phyloP scores from a whole-genome alignment of 495 filamentous ascomycete genomes.

The Penicillium antarcticum region DNA sequence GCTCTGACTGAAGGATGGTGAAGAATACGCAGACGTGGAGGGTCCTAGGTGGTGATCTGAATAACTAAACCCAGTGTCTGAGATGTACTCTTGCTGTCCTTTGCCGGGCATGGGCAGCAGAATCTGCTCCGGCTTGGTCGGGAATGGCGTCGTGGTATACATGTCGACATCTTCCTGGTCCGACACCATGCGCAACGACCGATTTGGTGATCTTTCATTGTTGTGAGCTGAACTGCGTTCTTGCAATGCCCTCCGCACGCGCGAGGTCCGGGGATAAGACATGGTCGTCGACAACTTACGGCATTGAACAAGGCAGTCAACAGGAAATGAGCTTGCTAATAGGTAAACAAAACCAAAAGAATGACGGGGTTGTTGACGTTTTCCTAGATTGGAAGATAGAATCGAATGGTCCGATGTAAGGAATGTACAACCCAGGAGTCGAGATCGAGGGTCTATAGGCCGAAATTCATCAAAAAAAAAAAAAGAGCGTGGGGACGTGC shows the following conservation, averaged over 20 bases:
- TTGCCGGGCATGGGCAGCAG: slow-evolving; percentile 45
- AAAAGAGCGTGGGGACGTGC: slow-evolving; percentile 22
- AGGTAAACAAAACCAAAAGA: slow-evolving; percentile 11
- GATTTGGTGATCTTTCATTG: slow-evolving; percentile 39
- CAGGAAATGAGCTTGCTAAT: background rate
- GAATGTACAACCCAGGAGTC: slow-evolving; percentile 31
- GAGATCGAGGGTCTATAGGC: slow-evolving; percentile 7
- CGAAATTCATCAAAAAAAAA: slow-evolving; percentile 12
- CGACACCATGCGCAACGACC: slow-evolving; percentile 34
- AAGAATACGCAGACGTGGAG: slow-evolving; percentile 23
- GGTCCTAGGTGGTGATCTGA: slow-evolving; percentile 10
- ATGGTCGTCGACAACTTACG: slow-evolving; percentile 30
- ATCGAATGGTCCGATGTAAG: slow-evolving; percentile 15
- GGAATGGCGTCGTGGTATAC: slow-evolving; percentile 46
- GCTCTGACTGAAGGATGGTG: slow-evolving; percentile 27
- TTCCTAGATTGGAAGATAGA: slow-evolving; percentile 17
- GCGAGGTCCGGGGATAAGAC: slow-evolving; percentile 32
- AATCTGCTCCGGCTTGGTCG: slow-evolving; percentile 52
- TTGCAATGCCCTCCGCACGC: slow-evolving; percentile 45
- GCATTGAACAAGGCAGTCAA: slow-evolving; percentile 28
- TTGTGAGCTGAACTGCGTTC: slow-evolving; percentile 52
- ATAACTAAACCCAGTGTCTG: slow-evolving; percentile 32
- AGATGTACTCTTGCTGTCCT: slow-evolving; percentile 36
- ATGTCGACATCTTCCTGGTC: slow-evolving; percentile 38
- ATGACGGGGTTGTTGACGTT: slow-evolving; percentile 19